Conservation (phyloP, 805 yeast genomes). For the Kuraishia capsulata region DNA sequence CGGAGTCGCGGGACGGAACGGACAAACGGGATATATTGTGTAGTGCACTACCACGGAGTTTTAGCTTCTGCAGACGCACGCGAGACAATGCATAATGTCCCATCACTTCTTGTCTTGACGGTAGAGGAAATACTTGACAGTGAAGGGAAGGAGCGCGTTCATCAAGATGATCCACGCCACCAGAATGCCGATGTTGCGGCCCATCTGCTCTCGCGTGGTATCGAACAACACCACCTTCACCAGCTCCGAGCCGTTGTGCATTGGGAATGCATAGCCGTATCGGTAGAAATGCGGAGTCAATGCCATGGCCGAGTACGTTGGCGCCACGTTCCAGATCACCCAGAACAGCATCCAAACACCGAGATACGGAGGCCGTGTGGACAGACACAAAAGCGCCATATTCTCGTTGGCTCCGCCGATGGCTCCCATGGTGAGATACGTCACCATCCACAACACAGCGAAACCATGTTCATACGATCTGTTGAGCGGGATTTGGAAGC, state of each 20-base stretch:
- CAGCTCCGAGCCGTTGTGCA: constrained; percentile 50
- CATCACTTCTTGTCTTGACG: constrained; percentile 13
- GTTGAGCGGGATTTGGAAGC: constrained; percentile 54
- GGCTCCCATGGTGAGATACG: constrained; percentile 55
- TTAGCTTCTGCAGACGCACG: too few relatives aligned
- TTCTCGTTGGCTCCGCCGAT: constrained; percentile 67
- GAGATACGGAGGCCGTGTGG: constrained; percentile 44
- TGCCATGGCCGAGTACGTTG: constrained; percentile 53
- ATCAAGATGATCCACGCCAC: constrained; percentile 52
- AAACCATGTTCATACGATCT: constrained; percentile 38
- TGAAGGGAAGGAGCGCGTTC: constrained; percentile 33
- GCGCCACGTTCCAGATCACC: constrained; percentile 56
- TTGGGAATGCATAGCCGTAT: constrained; percentile 62
- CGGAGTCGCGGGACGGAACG: too few relatives aligned
- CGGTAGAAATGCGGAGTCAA: constrained; percentile 44
- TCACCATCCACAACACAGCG: constrained; percentile 58
- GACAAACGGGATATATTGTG: too few relatives aligned
- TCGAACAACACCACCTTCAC: constrained; percentile 48
- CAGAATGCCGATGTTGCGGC: constrained; percentile 54
- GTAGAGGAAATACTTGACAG: constrained; percentile 32
- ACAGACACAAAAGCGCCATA: constrained; percentile 38
- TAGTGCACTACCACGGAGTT: too few relatives aligned
- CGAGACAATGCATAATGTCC: too few relatives aligned
- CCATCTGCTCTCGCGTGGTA: constrained; percentile 46
- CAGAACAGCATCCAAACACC: constrained; percentile 64